These are phyloP conservation scores for Psilocybe sp. DNA, from an alignment of 768 basidiomycete genomes.

Conservation along the genomic window DNA sequence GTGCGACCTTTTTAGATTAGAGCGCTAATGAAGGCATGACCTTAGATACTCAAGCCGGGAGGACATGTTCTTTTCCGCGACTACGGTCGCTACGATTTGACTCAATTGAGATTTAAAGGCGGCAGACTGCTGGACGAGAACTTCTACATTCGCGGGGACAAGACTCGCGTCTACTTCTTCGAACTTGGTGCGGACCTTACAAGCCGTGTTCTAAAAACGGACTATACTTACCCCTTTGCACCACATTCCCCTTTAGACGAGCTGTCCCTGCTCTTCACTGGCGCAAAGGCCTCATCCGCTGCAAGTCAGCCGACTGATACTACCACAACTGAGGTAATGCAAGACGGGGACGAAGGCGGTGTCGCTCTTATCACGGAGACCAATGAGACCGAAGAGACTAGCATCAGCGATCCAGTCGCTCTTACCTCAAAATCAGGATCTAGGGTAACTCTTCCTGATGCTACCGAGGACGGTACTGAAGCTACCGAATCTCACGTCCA, in stretches of 20 bases:
- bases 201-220: background rate
- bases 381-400: background rate
- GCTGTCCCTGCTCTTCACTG: slow-evolving; percentile 77
- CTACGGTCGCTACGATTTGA: slow-evolving; percentile 93
- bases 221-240: background rate
- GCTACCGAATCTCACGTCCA: background rate
- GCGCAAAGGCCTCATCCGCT: slow-evolving; percentile 38
- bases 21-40: background rate
- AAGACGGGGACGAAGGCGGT: slow-evolving; percentile 27
- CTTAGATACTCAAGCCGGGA: slow-evolving; percentile 85
- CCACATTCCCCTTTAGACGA: slow-evolving; percentile 63
- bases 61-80: slow-evolving; percentile 86
- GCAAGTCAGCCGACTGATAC: slow-evolving; percentile 25
- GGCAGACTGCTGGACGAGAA: slow-evolving; percentile 88
- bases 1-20: no score
- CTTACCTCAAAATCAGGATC: background rate
- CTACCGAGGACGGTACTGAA: background rate
- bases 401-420: background rate
- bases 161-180: slow-evolving; percentile 97
- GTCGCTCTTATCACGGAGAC: slow-evolving; percentile 3
- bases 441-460: no score
- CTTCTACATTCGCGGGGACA: slow-evolving; percentile 95
- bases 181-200: slow-evolving; percentile 57
- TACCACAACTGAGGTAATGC: slow-evolving; percentile 32
- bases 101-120: slow-evolving; percentile 90